phyloP scores from a whole-genome alignment of 2,329 filamentous ascomycete species.

The Blastomyces parvus region DNA sequence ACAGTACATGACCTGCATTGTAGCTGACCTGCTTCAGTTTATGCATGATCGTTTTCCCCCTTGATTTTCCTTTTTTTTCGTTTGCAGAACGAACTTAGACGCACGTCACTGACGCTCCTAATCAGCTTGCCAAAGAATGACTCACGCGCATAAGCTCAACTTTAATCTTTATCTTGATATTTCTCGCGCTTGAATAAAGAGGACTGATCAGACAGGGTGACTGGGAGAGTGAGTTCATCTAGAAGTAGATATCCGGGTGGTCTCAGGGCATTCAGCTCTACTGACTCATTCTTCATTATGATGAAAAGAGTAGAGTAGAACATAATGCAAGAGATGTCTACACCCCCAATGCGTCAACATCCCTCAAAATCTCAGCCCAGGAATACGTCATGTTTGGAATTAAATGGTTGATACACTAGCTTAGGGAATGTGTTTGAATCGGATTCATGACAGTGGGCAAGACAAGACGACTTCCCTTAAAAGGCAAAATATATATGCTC shows the following conservation, averaged over 20 bases:
- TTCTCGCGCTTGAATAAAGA: neutral
- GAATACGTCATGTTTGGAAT: neutral
- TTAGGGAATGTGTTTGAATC: neutral
- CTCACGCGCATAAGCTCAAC: neutral
- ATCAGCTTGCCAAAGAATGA: neutral
- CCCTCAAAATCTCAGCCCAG: neutral
- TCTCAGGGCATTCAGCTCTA: too few relatives aligned
- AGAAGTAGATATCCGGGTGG: too few relatives aligned
- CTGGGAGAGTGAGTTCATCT: too few relatives aligned
- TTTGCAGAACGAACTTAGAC: neutral
- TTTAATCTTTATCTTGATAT: neutral
- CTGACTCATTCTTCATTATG: neutral
- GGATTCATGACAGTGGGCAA: neutral
- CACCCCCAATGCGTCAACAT: neutral
- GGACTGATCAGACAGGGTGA: too few relatives aligned
- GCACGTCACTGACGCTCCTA: neutral
- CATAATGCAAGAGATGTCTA: neutral
- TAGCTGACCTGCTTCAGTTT: neutral
- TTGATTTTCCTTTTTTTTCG: neutral
- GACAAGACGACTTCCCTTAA: too few relatives aligned
- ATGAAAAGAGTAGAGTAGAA: neutral
- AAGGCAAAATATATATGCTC: too few relatives aligned
- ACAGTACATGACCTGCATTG: too few relatives aligned
- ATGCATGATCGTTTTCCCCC: neutral
- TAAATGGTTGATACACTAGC: neutral